Conservation (phyloP, 768 basidiomycete species). For the Sistotremastrum niveocremeum region DNA sequence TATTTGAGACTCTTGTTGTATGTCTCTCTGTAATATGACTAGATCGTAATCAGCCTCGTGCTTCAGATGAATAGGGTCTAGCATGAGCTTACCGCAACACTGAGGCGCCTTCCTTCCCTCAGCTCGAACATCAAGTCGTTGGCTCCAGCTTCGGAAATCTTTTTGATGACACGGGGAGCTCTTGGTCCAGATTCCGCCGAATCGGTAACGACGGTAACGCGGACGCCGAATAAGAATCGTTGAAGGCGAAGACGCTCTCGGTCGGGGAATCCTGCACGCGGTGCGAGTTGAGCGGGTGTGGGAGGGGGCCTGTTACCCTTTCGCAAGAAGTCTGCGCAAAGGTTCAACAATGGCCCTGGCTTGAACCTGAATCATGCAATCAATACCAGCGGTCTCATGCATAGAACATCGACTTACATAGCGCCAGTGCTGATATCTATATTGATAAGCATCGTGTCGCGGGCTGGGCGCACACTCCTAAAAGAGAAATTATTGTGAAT, state of each 20-base stretch:
- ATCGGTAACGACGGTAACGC: constrained; percentile 28
- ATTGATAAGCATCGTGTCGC: constrained; percentile 53
- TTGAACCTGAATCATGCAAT: constrained; percentile 26
- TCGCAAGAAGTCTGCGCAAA: constrained; percentile 43
- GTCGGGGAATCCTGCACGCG: constrained; percentile 30
- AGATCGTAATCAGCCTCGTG: constrained; percentile 32
- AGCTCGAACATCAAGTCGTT: constrained; percentile 38
- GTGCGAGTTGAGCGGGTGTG: constrained; percentile 24
- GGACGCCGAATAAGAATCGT: constrained; percentile 40
- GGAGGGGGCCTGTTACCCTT: constrained; percentile 13
- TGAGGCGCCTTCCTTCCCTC: constrained; percentile 32
- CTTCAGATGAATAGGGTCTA: no score
- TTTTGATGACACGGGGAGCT: constrained; percentile 49
- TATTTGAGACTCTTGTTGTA: constrained; percentile 40
- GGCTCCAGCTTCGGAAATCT: constrained; percentile 41
- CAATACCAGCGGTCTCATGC: not conserved
- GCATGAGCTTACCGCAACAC: constrained; percentile 5
- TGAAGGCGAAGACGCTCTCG: constrained; percentile 39
- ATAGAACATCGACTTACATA: constrained; percentile 26
- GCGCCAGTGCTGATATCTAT: constrained; percentile 67
- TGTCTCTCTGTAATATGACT: constrained; percentile 42
- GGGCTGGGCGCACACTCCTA: constrained; percentile 48
- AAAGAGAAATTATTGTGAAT: not conserved
- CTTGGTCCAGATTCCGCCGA: constrained; percentile 22
- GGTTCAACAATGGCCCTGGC: constrained; percentile 40